Evolutionary conservation across 148 eudicot species (phyloP).

Genomic region (Heliosperma pusillum): DNA sequence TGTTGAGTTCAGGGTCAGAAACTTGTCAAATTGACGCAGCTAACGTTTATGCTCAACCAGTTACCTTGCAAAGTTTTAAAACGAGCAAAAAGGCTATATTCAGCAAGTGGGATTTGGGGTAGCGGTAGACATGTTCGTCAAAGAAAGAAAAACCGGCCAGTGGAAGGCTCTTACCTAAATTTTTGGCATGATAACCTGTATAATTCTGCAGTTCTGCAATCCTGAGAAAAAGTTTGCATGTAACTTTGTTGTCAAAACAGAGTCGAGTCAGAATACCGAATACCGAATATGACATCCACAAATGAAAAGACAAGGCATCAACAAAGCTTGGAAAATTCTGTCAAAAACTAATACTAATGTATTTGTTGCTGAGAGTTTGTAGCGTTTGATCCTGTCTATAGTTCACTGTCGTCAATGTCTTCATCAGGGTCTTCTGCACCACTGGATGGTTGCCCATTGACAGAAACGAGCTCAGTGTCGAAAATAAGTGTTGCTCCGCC

Average conservation of each 20-base stretch:
- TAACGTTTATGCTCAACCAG: too few relatives aligned
- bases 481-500: constrained; percentile 93
- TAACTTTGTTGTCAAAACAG: neutral
- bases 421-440: constrained; percentile 23
- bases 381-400: constrained; percentile 28
- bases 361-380: neutral
- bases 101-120: too few relatives aligned
- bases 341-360: neutral
- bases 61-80: too few relatives aligned
- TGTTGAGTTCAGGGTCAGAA: too few relatives aligned
- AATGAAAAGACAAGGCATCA: neutral
- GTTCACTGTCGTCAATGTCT: constrained; percentile 40
- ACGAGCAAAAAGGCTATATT: too few relatives aligned
- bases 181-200: neutral
- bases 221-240: neutral
- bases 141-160: too few relatives aligned
- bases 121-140: too few relatives aligned
- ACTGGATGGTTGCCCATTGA: constrained; percentile 46
- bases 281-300: neutral
- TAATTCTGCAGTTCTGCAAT: neutral
- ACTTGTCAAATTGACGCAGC: too few relatives aligned
- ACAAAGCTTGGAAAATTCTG: neutral
- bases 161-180: too few relatives aligned
- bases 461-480: constrained; percentile 83
- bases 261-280: neutral